Evolutionary conservation across 1,284 basidiomycete species (phyloP), one percentile per base, ranked within the genome.

Genomic region (Phellopilus nigrolimitatus): DNA sequence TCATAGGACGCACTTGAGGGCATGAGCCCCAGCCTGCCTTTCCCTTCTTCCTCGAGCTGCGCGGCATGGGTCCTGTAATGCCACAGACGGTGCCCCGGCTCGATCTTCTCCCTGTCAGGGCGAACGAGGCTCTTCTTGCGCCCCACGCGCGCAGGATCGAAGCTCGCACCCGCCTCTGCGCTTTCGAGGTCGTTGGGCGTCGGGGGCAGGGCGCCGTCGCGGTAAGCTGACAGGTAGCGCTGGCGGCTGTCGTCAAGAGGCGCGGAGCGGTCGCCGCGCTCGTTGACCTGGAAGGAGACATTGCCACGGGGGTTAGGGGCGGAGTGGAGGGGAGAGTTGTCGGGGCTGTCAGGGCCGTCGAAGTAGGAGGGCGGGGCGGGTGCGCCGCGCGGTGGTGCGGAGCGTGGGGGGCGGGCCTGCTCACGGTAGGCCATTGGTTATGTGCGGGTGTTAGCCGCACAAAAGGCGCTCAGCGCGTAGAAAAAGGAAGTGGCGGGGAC

Each of bases 31-130:
- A 90, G 73, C 46, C 74, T 66, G 31, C 73, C 71, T 27, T 67
- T 66, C 12, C 79, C 76, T 57, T 84, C 82, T 53, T 84, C 74
- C 65, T 87, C 83, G 66, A 92, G 78, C 64, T 90, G 84, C 17
- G 88, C 86, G 12, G 91, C 91, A 68, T 91, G 93, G 58, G 80
- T 87, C 48, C 93, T 84, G 70, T 99, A 99, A 71, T 98, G 89
- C 84, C 89, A 99, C 60, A 95, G 85, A 38, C 94, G 80, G 73
- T 98, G 94, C 43, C 84, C 84, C 7, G 95, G 94, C 64, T 97
- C 95, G 62, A 98, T 92, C 74, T 95, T 91, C 74, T 97, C 95
- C 56, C 95, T 78, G 68, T 99, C 95, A 6, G 97, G 95, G 51
- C 82, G 76, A 49, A 98, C 91, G 42, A 99, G 79, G 64, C 88